Base-by-base conservation (phyloP, 2,329 filamentous ascomycete genomes). In the Curvularia sp. region DNA sequence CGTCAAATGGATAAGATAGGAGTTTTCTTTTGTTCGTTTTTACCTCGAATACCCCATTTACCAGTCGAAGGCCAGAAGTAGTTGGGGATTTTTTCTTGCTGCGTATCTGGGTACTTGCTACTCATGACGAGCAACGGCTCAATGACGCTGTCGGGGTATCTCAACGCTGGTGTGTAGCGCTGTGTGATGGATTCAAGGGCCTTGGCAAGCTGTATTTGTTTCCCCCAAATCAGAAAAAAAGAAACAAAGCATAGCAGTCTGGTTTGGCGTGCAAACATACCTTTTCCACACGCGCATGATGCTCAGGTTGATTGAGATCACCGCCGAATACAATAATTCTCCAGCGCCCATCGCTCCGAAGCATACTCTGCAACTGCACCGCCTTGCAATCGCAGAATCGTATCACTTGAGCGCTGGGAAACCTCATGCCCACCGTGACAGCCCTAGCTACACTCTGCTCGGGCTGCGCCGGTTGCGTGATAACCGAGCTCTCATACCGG, bases 371-470 rank as follows among this genome's bases (percentile, higher is more conserved):
- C 21, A 85, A 67, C 57, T 84, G 85, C 74, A 87, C 74, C 0
- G 83, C 80, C 58, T 82, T 83, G 1, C 85, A 86, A 64, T 89
- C 87, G 45, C 82, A 84, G 56, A 84, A 83, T 5, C 86, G 78
- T 18, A 89, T 82, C 0, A 89, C 84, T 65, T 86, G 85, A 0
- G 84, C 81, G 55, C 80, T 87, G 0, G 81, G 81, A 36, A 83
- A 75, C 28, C 82, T 69, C 80, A 82, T 83, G 0, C 82, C 82
- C 2, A 83, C 79, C 1, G 67, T 66, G 12, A 78, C 65, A 47
- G 72, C 78, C 43, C 42, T 75, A 2, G 74, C 82, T 41, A 75
- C 65, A 75, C 42, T 78, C 65, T 0, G 62, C 70, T 32, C 78
- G 77, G 0, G 62, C 65, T n/a, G 10, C 19, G 25, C 23, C 9